A percentile compares a stretch with the other conserved stretches of the same genome.
Conservation (phyloP, 2,329 filamentous ascomycete genomes). For the Dactylellina drechsleri region DNA sequence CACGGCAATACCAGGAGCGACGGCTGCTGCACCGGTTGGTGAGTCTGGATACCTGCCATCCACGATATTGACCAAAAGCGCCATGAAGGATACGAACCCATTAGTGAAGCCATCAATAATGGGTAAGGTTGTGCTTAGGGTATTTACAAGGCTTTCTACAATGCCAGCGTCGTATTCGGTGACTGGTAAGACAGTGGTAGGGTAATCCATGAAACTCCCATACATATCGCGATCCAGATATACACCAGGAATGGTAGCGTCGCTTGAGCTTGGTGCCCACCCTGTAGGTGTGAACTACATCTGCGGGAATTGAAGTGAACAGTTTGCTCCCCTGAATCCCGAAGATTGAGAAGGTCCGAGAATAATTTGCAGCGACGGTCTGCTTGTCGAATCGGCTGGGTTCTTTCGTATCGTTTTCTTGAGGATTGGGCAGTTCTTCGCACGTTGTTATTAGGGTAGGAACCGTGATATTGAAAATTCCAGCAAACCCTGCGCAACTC, state of each 20-base stretch:
- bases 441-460: too few species aligned
- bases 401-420: too few species aligned
- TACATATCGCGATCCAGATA: background rate
- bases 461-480: too few species aligned
- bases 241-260: background rate
- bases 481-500: too few species aligned
- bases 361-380: too few species aligned
- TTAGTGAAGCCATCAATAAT: slow-evolving; percentile 8
- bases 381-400: too few species aligned
- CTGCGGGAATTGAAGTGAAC: slow-evolving; percentile 5
- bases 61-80: background rate
- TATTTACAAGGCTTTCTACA: background rate
- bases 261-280: background rate
- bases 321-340: slow-evolving; percentile 3
- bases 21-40: background rate
- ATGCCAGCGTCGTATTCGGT: background rate
- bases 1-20: background rate
- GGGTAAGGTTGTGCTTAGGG: slow-evolving; percentile 12
- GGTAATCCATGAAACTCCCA: background rate
- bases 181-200: background rate
- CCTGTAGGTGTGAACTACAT: background rate
- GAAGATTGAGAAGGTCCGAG: too few species aligned
- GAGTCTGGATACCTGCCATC: background rate
- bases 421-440: too few species aligned
- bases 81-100: slow-evolving; percentile 18